Base-by-base conservation (phyloP, 83 land plant genomes). In the Picea mariana region DNA sequence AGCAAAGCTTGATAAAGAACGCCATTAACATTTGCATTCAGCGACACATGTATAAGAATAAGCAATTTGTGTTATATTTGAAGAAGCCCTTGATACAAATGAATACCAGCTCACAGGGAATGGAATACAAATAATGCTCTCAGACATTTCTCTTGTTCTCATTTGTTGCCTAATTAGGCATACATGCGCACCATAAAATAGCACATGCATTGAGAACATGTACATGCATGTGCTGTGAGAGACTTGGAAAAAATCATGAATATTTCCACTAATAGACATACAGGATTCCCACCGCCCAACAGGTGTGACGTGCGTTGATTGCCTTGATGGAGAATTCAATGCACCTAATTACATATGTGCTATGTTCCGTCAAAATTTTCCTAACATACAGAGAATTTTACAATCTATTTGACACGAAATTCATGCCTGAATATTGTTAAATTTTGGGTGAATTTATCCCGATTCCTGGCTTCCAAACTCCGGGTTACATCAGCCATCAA, bases 381-480 rank as follows among this genome's bases (percentile, higher is more conserved):
- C 80, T 78, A 78, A n/a, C 44, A 58, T 78, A 78, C 44, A 78
- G 23, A 78, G 80, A 78, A 78, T 59, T 78, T 58, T 59, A 82
- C 31, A 77, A 20, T 76, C 83, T 93, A 94, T 86, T 94, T 97
- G 65, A 88, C 89, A 79, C 92, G 92, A 73, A 93, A 97, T 24
- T 97, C 99, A 84, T 95, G 92, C 84, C 98, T 91, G 87, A 95
- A 97, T 40, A 87, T 72, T 24, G 96, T 95, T 24, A 97, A 83
- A 81, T 95, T 93, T 81, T 97, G 96, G 49, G 99, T 97, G 86
- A 97, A 97, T 85, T 92, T 97, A 61, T 97, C 99, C 62, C 96
- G 84, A 86, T 97, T 97, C 87, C 90, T 95, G 27, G 96, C 82
- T 75, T 97, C 98, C 85, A 97, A 85, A 81, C 93, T 93, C 69